Percentiles rank a stretch among this genome's conserved stretches.
Evolutionary conservation across 2,329 filamentous ascomycete species (phyloP).

Genomic region (Pseudogymnoascus sp.): DNA sequence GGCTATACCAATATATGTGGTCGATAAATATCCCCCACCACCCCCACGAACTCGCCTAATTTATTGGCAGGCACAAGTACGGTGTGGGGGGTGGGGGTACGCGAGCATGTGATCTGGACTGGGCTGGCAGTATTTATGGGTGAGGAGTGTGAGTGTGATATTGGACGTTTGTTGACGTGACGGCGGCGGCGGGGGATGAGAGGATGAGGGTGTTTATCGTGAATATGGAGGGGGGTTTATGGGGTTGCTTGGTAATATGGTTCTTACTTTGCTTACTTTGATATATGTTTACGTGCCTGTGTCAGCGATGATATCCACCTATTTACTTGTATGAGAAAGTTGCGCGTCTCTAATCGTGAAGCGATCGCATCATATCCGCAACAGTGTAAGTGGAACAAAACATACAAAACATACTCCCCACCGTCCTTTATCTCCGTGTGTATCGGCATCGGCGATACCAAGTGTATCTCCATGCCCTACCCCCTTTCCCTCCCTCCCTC

Average conservation of each 20-base stretch:
- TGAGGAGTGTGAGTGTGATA: neutral
- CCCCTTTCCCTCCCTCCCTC: neutral
- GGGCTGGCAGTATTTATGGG: no score
- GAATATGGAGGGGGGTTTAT: neutral
- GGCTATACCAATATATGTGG: neutral
- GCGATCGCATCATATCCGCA: neutral
- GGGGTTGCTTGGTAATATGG: no score
- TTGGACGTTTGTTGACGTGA: neutral
- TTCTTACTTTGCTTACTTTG: no score
- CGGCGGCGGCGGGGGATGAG: no score
- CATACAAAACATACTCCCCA: neutral
- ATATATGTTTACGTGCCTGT: no score
- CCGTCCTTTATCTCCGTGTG: neutral
- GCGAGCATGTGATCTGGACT: neutral
- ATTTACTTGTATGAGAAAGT: neutral
- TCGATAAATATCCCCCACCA: neutral
- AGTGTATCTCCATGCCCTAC: neutral
- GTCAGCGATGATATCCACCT: neutral
- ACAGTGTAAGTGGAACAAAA: neutral
- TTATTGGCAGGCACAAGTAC: neutral
- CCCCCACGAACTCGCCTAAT: neutral
- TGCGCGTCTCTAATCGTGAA: neutral
- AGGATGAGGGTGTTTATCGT: neutral
- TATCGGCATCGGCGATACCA: neutral
- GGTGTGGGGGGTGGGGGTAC: neutral